A percentile compares a stretch with the other conserved stretches of the same genome.
These are phyloP conservation scores for Perkinsus olseni DNA, from an alignment of 169 alveolate species.

Conservation along the genomic window DNA sequence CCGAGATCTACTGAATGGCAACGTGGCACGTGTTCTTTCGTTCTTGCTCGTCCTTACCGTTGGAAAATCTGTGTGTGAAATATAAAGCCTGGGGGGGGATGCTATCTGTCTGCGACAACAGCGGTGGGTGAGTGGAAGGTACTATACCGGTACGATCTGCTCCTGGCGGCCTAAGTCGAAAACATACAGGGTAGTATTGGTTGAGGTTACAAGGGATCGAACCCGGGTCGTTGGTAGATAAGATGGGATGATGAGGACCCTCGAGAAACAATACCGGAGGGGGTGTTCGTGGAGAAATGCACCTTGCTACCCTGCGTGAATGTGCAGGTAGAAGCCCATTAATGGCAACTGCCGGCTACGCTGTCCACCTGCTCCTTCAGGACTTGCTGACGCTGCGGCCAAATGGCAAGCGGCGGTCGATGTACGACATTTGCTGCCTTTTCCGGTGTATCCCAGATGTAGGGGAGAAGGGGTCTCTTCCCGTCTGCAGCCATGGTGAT, in stretches of 20 bases:
- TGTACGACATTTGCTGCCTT: not conserved
- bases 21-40: too few relatives aligned
- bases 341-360: not conserved
- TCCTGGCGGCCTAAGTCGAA: not conserved
- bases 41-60: too few relatives aligned
- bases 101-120: too few relatives aligned
- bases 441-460: not conserved
- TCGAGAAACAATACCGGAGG: not conserved
- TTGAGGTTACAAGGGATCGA: not conserved
- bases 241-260: not conserved
- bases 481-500: too few relatives aligned
- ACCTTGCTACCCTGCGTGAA: not conserved
- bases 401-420: not conserved
- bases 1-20: too few relatives aligned
- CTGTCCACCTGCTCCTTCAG: not conserved
- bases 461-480: too few relatives aligned
- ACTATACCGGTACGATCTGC: not conserved
- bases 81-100: too few relatives aligned
- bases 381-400: not conserved
- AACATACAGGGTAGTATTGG: not conserved
- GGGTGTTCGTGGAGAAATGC: not conserved
- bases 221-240: not conserved
- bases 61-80: too few relatives aligned
- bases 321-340: not conserved
- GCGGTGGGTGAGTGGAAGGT: not conserved